Conservation (phyloP, 331 rosid species). For the Malus hybrid region DNA sequence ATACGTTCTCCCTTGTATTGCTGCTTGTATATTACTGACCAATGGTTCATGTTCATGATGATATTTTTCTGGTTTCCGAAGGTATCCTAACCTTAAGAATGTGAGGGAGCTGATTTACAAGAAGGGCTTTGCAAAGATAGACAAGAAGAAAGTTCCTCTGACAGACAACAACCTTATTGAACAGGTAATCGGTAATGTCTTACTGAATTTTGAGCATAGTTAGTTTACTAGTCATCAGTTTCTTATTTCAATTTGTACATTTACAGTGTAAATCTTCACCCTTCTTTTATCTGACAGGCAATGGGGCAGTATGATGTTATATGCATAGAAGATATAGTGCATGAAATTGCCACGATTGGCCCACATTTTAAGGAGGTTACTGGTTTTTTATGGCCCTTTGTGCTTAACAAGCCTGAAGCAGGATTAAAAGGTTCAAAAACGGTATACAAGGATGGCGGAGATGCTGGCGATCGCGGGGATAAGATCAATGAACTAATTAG, state of each 20-base stretch:
- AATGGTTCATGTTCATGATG: conserved; percentile 1
- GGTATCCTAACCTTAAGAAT: conserved; percentile 76
- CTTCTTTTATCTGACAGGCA: conserved; percentile 35
- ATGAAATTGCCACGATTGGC: conserved; percentile 63
- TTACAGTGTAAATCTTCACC: not conserved
- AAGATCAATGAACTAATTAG: conserved; percentile 61
- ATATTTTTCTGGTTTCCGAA: conserved; percentile 23
- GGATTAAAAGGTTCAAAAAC: conserved; percentile 60
- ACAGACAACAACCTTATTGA: conserved; percentile 78
- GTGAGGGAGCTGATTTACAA: conserved; percentile 70
- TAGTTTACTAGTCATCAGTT: not conserved
- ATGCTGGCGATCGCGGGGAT: conserved; percentile 70
- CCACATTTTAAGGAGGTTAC: conserved; percentile 73
- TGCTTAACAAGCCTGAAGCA: conserved; percentile 58
- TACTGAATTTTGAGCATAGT: not conserved
- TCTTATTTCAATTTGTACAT: not conserved
- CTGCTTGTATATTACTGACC: not conserved
- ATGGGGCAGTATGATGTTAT: conserved; percentile 56
- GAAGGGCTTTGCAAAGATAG: conserved; percentile 56
- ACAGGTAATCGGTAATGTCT: conserved; percentile 39
- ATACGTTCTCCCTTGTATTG: not conserved
- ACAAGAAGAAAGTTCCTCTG: conserved; percentile 68
- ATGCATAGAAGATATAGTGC: conserved; percentile 84
- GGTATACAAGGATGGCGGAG: conserved; percentile 64
- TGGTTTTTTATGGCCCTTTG: conserved; percentile 66